phyloP scores from a whole-genome alignment of 345 rosid genomes.

The Salix udensis region DNA sequence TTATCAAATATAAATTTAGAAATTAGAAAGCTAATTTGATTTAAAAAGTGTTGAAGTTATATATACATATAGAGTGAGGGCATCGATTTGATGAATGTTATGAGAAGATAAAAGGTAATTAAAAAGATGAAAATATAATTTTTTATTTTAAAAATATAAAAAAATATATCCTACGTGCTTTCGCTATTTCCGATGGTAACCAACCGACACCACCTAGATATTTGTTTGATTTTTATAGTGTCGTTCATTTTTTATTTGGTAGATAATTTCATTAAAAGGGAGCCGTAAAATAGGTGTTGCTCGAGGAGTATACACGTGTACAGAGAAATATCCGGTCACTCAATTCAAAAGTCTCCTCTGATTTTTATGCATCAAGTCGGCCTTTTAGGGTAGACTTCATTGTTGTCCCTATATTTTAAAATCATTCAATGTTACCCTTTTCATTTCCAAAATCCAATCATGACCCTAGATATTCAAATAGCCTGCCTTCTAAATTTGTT shows the following conservation, averaged over 20 bases:
- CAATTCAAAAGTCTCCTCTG: not conserved
- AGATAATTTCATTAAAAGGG: constrained; percentile 11
- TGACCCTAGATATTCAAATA: too few species aligned
- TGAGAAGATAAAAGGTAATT: too few species aligned
- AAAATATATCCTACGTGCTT: too few species aligned
- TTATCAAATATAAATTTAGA: not conserved
- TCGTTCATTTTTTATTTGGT: constrained; percentile 4
- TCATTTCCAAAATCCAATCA: not conserved
- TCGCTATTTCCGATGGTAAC: too few species aligned
- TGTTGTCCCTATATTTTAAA: not conserved
- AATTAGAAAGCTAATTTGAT: too few species aligned
- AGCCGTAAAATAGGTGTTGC: constrained; percentile 34
- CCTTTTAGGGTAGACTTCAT: not conserved
- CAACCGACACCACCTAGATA: not conserved
- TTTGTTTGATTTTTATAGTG: not conserved
- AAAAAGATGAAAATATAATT: too few species aligned
- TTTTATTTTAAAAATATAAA: too few species aligned
- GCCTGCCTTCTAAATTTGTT: too few species aligned
- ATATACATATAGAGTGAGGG: too few species aligned
- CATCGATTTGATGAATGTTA: too few species aligned
- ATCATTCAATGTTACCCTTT: not conserved
- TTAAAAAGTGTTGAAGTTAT: too few species aligned
- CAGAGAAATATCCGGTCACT: constrained; percentile 29
- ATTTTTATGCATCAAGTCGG: constrained; percentile 1
- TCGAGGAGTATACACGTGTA: constrained; percentile 43